These are phyloP conservation scores for Wickerhamomyces bovis DNA, from an alignment of 805 yeast species.

Conservation along the genomic window DNA sequence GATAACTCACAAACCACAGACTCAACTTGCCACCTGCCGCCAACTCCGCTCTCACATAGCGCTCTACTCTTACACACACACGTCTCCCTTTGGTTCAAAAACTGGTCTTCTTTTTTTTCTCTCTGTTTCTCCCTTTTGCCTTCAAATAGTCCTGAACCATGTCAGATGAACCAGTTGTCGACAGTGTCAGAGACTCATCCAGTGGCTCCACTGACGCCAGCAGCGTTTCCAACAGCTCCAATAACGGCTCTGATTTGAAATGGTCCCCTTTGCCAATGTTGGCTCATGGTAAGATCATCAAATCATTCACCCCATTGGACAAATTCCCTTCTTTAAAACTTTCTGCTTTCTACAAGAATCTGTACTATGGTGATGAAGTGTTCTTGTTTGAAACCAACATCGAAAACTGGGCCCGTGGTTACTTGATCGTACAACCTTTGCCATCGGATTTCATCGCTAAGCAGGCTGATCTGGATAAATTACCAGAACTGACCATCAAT, in stretches of 20 bases:
- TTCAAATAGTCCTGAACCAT: not conserved
- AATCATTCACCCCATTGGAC: constrained; percentile 42
- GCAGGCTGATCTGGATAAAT: constrained; percentile 48
- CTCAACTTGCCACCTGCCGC: not conserved
- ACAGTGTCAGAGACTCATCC: not conserved
- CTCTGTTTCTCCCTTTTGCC: not conserved
- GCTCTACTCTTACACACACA: not conserved
- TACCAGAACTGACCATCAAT: constrained; percentile 49
- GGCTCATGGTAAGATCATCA: constrained; percentile 37
- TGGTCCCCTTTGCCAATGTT: constrained; percentile 47
- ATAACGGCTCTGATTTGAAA: constrained; percentile 1
- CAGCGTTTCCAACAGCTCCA: not conserved
- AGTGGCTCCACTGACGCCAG: not conserved
- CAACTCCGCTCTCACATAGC: not conserved
- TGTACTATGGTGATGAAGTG: constrained; percentile 74
- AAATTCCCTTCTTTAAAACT: constrained; percentile 28
- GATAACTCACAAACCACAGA: not conserved
- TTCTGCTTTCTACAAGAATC: constrained; percentile 39
- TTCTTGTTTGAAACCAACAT: constrained; percentile 61
- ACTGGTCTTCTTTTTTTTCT: not conserved
- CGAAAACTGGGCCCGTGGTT: constrained; percentile 76
- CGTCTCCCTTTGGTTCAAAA: not conserved
- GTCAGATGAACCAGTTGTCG: not conserved
- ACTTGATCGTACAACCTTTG: constrained; percentile 58
- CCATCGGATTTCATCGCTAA: constrained; percentile 66